Percentiles rank a stretch among this genome's conserved stretches.
These are phyloP conservation scores for Umbelopsis ramanniana DNA, from an alignment of 192 early-diverging fungal genomes.

Conservation along the genomic window DNA sequence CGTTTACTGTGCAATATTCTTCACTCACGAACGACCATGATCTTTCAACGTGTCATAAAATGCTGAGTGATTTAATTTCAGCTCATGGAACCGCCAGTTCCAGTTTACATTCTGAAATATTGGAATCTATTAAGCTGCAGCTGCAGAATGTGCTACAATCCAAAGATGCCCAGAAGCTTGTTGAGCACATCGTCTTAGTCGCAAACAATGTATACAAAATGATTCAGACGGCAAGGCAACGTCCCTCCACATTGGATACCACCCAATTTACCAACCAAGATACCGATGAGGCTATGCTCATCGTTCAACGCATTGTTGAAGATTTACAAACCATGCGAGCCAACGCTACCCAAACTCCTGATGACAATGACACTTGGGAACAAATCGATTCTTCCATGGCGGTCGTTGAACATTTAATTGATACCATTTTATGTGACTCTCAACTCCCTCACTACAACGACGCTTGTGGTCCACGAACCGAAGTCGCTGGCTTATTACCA, in stretches of 20 bases:
- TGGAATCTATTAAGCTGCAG: not conserved
- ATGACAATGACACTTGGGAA: not conserved
- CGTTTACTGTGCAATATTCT: not conserved
- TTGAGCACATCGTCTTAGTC: not conserved
- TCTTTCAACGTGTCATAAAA: not conserved
- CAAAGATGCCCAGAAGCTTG: not conserved
- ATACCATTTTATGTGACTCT: constrained; percentile 16
- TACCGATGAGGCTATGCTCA: constrained; percentile 17
- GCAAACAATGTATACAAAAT: not conserved
- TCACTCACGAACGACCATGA: not conserved
- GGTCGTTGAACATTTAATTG: constrained; percentile 1
- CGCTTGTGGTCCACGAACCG: not conserved
- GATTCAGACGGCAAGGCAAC: not conserved
- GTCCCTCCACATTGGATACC: not conserved
- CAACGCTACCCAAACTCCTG: not conserved
- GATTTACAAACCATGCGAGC: not conserved
- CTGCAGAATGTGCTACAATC: not conserved
- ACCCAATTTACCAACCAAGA: constrained; percentile 3
- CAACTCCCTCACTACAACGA: constrained; percentile 6
- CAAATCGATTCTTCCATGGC: not conserved
- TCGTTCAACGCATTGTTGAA: not conserved
- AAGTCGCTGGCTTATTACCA: not conserved
- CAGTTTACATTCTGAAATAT: not conserved
- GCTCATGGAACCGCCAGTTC: not conserved
- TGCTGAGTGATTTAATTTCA: constrained; percentile 12